These are phyloP conservation scores for Ramularia collo-cygni DNA, from an alignment of 2,329 filamentous ascomycete genomes.

Conservation along the genomic window DNA sequence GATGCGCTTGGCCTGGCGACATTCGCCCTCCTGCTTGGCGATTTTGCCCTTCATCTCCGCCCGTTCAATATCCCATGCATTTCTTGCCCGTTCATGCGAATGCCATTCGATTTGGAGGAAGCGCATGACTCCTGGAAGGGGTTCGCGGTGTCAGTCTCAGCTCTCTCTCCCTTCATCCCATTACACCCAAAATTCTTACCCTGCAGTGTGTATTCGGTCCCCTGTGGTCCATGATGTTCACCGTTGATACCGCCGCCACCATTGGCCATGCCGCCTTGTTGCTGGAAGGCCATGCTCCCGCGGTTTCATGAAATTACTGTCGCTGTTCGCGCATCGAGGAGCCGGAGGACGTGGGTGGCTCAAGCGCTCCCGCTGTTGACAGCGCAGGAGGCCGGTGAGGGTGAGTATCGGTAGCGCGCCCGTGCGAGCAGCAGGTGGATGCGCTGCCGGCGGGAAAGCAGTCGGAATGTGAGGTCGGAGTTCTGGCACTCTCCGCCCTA, in stretches of 20 bases:
- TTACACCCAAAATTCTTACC: constrained; percentile 47
- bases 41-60: constrained; percentile 99
- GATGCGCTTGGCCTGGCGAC: constrained; percentile 75
- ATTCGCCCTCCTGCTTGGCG: constrained; percentile 85
- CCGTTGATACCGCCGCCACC: constrained; percentile 44
- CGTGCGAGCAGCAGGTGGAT: no score
- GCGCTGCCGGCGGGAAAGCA: no score
- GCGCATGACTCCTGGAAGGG: constrained; percentile 78
- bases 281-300: constrained; percentile 61
- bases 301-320: no score
- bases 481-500: no score
- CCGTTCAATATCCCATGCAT: constrained; percentile 97
- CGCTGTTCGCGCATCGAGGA: no score
- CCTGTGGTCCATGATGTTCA: constrained; percentile 47
- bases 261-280: constrained; percentile 55
- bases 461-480: no score
- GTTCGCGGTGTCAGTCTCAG: constrained; percentile 19
- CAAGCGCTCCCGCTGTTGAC: no score
- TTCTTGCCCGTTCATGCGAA: constrained; percentile 91
- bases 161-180: no score
- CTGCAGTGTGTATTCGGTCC: constrained; percentile 67
- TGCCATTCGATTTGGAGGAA: constrained; percentile 99
- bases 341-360: no score
- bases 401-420: no score
- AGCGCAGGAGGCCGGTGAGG: no score